Conservation (phyloP, 345 rosid genomes). For the Aquilaria yunnanensis region DNA sequence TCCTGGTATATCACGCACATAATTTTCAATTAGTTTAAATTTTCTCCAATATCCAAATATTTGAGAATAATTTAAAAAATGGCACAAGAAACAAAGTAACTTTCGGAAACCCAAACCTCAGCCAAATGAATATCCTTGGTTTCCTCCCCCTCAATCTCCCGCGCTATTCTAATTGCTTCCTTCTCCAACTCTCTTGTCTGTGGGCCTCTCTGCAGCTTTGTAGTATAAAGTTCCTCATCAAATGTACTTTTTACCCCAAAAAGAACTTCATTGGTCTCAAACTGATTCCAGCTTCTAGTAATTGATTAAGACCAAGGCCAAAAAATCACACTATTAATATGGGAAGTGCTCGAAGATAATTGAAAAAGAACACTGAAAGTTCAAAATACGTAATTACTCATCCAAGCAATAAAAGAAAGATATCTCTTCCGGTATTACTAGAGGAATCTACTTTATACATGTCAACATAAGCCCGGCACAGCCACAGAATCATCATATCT, state of each 20-base stretch:
- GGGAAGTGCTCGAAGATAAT: background rate
- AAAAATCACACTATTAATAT: background rate
- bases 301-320: background rate
- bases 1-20: constrained; percentile 44
- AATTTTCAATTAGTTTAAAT: too few relatives aligned
- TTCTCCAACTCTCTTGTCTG: constrained; percentile 53
- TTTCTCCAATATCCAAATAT: too few relatives aligned
- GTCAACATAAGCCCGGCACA: too few relatives aligned
- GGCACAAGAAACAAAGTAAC: constrained; percentile 8
- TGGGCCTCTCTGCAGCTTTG: constrained; percentile 74
- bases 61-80: background rate
- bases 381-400: too few relatives aligned
- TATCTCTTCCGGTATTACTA: too few relatives aligned
- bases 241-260: constrained; percentile 94
- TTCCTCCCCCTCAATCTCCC: constrained; percentile 88
- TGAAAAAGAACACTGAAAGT: too few relatives aligned
- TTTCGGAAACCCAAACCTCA: constrained; percentile 45
- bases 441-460: too few relatives aligned
- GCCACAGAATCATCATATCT: too few relatives aligned
- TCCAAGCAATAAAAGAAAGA: too few relatives aligned
- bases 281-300: constrained; percentile 82
- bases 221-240: constrained; percentile 83
- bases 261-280: constrained; percentile 59
- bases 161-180: constrained; percentile 79
- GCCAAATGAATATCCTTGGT: constrained; percentile 87